Evolutionary conservation across 257 asterid genomes (phyloP), one percentile per base, ranked within the genome.

Genomic region (Solanum etuberosum): DNA sequence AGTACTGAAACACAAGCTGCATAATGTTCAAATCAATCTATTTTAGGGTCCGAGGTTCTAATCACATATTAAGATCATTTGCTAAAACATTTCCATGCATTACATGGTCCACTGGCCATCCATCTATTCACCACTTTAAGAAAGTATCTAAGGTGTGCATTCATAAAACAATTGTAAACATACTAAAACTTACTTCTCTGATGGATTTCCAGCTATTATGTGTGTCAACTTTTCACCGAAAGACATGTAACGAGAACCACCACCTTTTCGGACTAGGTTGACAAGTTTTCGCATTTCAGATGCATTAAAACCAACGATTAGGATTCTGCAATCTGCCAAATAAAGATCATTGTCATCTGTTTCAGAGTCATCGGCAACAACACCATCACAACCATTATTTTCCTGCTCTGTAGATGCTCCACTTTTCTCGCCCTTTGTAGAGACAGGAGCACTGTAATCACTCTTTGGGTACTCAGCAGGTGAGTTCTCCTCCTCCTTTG

Each of bases 201-300:
- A 92, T 67, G 99, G 99, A 87, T 91, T 89, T 90, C 99, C 99
- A 90, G 93, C 98, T 40, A 97, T 83, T 90, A 97, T 91, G 90
- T 97, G 99, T 13, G 99, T 96, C 93, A 97, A 89, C 83, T 95
- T 97, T 85, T 97, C 98, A 86, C 88, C 90, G 87, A 94, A 88
- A 77, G 93, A 94, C 98, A 93, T 93, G 87, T 93, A 95, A 46
- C 99, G 99, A 90, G 99, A 96, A 83, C 99, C 99, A 84, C 99
- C 99, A 29, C 99, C 99, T 88, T 83, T 93, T 83, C 98, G 98
- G 86, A 97, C 93, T 95, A 97, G 93, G 92, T 92, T 92, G 87
- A 97, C 99, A 85, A 97, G 91, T 90, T 92, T 93, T 89, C 99
- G 93, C 91, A 94, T 85, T 86, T 94, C 95, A 90, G 95, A 91